phyloP scores from a whole-genome alignment of 208 protist species.

The Vickermania ingenoplastis region DNA sequence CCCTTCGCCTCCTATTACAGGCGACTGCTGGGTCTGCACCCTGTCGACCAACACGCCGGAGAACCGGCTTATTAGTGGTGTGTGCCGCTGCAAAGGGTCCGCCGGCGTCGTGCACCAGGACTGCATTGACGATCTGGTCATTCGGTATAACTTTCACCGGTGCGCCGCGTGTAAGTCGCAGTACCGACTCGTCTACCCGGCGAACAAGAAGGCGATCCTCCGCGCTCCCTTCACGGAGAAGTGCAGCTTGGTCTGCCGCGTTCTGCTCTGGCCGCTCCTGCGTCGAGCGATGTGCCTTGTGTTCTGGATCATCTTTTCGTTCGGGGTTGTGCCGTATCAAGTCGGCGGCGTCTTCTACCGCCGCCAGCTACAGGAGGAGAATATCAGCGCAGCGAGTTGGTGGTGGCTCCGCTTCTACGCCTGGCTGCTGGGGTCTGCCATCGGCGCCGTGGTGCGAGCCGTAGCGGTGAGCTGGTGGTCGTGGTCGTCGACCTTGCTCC shows the following conservation, averaged over 20 bases:
- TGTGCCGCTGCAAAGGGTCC: constrained; percentile 2
- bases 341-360: neutral
- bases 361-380: neutral
- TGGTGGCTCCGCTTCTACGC: neutral
- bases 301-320: constrained; percentile 2
- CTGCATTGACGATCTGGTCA: constrained; percentile 1
- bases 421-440: neutral
- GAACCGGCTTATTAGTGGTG: neutral
- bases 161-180: neutral
- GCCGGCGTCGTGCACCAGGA: constrained; percentile 2
- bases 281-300: neutral
- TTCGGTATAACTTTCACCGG: neutral
- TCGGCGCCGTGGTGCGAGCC: neutral
- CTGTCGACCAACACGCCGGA: neutral
- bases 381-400: neutral
- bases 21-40: neutral
- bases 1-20: neutral
- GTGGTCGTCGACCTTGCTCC: neutral
- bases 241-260: neutral
- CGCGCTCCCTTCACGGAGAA: neutral
- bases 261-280: neutral
- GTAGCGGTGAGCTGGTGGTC: neutral
- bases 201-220: neutral
- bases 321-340: neutral
- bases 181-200: neutral